A percentile compares a stretch with the other conserved stretches of the same genome.
Conservation (phyloP, 331 rosid genomes). For the Quercus tomentella region DNA sequence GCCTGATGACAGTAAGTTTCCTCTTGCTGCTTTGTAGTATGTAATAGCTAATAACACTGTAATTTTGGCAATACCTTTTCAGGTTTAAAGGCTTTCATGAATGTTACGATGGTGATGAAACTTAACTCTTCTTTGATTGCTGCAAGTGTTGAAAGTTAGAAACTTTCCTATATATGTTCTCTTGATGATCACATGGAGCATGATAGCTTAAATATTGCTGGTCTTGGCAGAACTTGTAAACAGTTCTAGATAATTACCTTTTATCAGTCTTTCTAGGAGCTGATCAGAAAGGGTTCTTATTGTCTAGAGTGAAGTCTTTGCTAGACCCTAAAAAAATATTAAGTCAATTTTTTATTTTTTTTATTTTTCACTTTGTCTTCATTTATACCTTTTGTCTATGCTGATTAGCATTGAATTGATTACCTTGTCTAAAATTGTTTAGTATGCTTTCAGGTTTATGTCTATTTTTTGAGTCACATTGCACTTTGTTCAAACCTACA, state of each 20-base stretch:
- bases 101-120: background rate
- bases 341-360: background rate
- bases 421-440: background rate
- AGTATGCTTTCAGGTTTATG: background rate
- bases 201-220: background rate
- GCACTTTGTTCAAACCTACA: background rate
- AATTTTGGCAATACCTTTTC: background rate
- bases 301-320: background rate
- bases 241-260: background rate
- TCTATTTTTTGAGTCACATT: background rate
- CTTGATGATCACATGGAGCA: background rate
- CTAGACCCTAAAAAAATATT: background rate
- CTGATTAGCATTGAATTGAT: background rate
- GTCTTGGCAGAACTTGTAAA: background rate
- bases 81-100: background rate
- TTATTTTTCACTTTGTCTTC: background rate
- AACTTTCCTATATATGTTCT: background rate
- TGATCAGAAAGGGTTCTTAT: background rate
- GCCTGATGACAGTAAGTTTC: slow-evolving; percentile 84
- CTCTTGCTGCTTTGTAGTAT: background rate
- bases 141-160: background rate
- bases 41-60: background rate
- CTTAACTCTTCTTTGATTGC: background rate
- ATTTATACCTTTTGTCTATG: background rate
- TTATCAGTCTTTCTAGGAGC: background rate